phyloP scores from a whole-genome alignment of 768 basidiomycete species.

The Cystobasidium tubakii region DNA sequence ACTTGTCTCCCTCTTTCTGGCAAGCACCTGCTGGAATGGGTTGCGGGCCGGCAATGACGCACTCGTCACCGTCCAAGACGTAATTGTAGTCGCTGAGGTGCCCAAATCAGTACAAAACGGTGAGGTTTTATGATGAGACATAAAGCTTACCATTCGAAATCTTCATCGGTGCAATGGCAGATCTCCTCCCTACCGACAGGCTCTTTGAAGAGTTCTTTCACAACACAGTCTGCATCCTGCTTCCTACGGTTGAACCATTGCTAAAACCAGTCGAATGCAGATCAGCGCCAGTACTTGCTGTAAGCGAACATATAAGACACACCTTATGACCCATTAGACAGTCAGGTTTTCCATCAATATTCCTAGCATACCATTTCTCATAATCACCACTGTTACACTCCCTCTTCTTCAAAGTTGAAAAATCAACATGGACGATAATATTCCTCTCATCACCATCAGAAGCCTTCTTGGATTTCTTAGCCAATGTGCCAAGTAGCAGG shows the following conservation, averaged over 20 bases:
- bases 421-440: constrained; percentile 75
- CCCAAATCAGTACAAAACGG: neutral
- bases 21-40: constrained; percentile 74
- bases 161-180: constrained; percentile 75
- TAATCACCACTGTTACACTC: constrained; percentile 70
- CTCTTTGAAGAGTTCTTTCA: constrained; percentile 81
- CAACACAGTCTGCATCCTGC: constrained; percentile 73
- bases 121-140: constrained; percentile 20
- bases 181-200: constrained; percentile 71
- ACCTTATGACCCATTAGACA: constrained; percentile 96
- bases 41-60: constrained; percentile 81
- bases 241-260: constrained; percentile 93
- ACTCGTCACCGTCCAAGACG: constrained; percentile 65
- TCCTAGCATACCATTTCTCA: constrained; percentile 80
- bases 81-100: constrained; percentile 76
- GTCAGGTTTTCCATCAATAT: constrained; percentile 53
- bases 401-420: constrained; percentile 61
- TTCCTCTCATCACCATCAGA: constrained; percentile 54
- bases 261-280: constrained; percentile 50
- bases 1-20: constrained; percentile 58
- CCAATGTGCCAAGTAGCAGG: constrained; percentile 72
- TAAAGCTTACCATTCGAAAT: constrained; percentile 77
- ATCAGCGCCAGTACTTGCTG: neutral
- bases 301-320: constrained; percentile 37
- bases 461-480: constrained; percentile 51